A percentile compares a stretch with the other conserved stretches of the same genome.
Evolutionary conservation across 2,329 filamentous ascomycete genomes (phyloP).

Genomic region (Curvularia sp.): DNA sequence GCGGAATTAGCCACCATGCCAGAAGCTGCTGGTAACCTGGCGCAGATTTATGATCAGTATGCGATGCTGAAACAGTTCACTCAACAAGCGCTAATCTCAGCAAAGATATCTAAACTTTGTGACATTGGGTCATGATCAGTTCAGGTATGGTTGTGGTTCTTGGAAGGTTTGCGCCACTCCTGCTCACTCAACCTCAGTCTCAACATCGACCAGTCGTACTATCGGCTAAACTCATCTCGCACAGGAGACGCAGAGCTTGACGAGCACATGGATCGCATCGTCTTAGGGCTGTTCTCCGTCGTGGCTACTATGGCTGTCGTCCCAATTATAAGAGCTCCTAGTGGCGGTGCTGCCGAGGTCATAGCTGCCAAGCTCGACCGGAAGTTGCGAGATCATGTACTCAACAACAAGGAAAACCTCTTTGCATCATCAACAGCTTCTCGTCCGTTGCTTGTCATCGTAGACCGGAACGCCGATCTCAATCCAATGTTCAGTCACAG

Average conservation of each 20-base stretch:
- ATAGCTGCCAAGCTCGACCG: conserved; percentile 93
- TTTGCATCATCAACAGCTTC: conserved; percentile 79
- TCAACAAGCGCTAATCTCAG: neutral
- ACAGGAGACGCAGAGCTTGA: conserved; percentile 92
- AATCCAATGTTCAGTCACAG: conserved; percentile 99
- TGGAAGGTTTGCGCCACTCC: neutral
- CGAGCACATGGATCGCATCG: conserved; percentile 84
- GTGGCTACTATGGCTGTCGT: conserved; percentile 99
- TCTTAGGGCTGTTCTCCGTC: conserved; percentile 96
- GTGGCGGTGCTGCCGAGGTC: conserved; percentile 90
- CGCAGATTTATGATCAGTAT: conserved; percentile 86
- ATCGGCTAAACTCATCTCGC: conserved; percentile 92
- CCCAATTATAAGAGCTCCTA: conserved; percentile 93
- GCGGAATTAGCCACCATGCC: conserved; percentile 78
- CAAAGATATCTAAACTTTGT: conserved; percentile 9
- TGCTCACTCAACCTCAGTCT: conserved; percentile 52
- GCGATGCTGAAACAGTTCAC: neutral
- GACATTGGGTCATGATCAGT: conserved; percentile 6
- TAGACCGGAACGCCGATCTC: conserved; percentile 94
- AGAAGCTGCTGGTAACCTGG: conserved; percentile 85
- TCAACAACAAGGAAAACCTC: conserved; percentile 97
- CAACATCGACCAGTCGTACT: conserved; percentile 77
- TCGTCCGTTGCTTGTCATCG: conserved; percentile 87
- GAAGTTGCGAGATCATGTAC: conserved; percentile 92
- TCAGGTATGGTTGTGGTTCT: neutral